Evolutionary conservation across 2,329 filamentous ascomycete genomes (phyloP).

Genomic region (Phaeosphaeriaceae sp.): DNA sequence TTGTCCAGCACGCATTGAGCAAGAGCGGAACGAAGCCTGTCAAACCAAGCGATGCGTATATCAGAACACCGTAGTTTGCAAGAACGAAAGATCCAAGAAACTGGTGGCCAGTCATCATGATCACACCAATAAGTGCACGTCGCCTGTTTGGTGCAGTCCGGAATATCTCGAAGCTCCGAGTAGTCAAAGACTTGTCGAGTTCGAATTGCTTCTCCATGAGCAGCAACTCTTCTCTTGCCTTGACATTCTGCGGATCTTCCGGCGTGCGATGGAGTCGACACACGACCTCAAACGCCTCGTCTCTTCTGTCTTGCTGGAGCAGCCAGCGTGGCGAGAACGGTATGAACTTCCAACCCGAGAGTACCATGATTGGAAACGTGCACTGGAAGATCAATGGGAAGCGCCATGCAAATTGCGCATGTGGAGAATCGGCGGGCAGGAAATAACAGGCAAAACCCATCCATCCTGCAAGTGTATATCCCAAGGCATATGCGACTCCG

Average conservation of each 20-base stretch:
- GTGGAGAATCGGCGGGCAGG: conserved; percentile 37
- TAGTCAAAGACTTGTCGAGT: conserved; percentile 23
- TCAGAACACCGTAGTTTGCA: conserved; percentile 28
- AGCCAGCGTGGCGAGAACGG: conserved; percentile 55
- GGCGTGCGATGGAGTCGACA: conserved; percentile 53
- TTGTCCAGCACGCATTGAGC: conserved; percentile 28
- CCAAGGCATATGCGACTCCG: conserved; percentile 52
- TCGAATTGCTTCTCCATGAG: conserved; percentile 52
- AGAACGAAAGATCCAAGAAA: conserved; percentile 39
- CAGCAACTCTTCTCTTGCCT: conserved; percentile 51
- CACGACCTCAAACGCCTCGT: conserved; percentile 51
- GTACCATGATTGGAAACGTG: conserved; percentile 49
- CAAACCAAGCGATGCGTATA: conserved; percentile 29
- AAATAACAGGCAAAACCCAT: conserved; percentile 52
- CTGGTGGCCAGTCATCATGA: conserved; percentile 52
- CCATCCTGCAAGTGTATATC: conserved; percentile 51
- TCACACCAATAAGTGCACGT: conserved; percentile 49
- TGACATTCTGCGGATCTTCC: conserved; percentile 47
- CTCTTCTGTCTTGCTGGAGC: conserved; percentile 50
- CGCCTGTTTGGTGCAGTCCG: conserved; percentile 50
- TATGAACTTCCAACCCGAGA: conserved; percentile 48
- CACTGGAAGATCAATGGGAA: conserved; percentile 56
- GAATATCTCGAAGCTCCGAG: conserved; percentile 50
- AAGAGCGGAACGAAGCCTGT: conserved; percentile 25
- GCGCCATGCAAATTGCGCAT: conserved; percentile 53